A percentile compares a stretch with the other conserved stretches of the same genome.
phyloP scores from a whole-genome alignment of 768 basidiomycete species.

The Lentinula raphanica region DNA sequence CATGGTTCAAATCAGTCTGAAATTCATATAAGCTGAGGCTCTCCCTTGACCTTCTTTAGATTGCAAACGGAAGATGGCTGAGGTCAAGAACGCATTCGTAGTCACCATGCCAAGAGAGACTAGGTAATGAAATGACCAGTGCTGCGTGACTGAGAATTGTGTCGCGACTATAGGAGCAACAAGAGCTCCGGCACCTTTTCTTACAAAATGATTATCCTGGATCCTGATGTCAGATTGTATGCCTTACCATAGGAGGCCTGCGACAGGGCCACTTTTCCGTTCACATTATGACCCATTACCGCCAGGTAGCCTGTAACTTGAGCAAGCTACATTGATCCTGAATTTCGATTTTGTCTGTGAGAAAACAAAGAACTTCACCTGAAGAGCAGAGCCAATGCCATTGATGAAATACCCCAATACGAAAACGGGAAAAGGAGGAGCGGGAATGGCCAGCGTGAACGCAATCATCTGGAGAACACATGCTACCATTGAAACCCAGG shows the following conservation, averaged over 20 bases:
- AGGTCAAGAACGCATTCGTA: slow-evolving; percentile 46
- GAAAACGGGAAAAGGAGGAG: slow-evolving; percentile 62
- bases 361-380: slow-evolving; percentile 28
- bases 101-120: slow-evolving; percentile 63
- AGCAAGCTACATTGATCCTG: slow-evolving; percentile 43
- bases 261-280: slow-evolving; percentile 64
- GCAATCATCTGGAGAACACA: slow-evolving; percentile 47
- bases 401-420: slow-evolving; percentile 42
- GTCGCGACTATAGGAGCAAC: slow-evolving; percentile 73
- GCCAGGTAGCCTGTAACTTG: slow-evolving; percentile 71
- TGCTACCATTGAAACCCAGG: slow-evolving; percentile 26
- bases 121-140: slow-evolving; percentile 80
- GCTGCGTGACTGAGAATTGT: slow-evolving; percentile 60
- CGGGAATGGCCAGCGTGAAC: slow-evolving; percentile 48
- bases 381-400: slow-evolving; percentile 37
- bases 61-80: slow-evolving; percentile 61
- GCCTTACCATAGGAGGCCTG: slow-evolving; percentile 57
- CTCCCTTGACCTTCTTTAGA: slow-evolving; percentile 53
- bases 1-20: not conserved
- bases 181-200: slow-evolving; percentile 58
- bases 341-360: not conserved
- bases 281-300: slow-evolving; percentile 46
- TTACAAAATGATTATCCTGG: not conserved
- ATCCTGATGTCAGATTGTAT: not conserved
- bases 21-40: not conserved